Conservation (phyloP, 371 early-diverging fungal genomes). For the Apophysomyces elegans region DNA sequence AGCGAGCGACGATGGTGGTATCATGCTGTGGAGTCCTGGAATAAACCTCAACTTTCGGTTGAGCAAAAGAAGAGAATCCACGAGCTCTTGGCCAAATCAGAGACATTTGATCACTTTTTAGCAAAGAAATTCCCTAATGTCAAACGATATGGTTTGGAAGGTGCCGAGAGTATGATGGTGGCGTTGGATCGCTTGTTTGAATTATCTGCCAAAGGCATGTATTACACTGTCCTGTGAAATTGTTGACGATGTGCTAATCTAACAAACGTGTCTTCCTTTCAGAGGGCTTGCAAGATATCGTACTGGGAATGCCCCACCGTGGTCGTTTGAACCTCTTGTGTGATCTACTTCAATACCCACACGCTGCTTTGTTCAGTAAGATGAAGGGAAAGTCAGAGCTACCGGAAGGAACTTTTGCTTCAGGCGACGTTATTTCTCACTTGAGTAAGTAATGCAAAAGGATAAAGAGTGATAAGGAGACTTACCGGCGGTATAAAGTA, state of each 20-base stretch:
- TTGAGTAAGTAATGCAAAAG: constrained; percentile 39
- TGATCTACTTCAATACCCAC: constrained; percentile 80
- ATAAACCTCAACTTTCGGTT: constrained; percentile 52
- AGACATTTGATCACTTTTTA: constrained; percentile 96
- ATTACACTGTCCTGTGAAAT: not conserved
- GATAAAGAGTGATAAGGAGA: not conserved
- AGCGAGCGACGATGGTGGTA: constrained; percentile 92
- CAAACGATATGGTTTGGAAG: constrained; percentile 96
- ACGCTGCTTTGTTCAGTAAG: constrained; percentile 88
- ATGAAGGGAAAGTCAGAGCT: constrained; percentile 91
- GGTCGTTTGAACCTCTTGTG: constrained; percentile 93
- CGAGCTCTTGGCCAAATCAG: constrained; percentile 76
- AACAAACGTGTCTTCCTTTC: not conserved
- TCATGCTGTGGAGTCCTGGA: constrained; percentile 81
- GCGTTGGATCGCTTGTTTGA: constrained; percentile 87
- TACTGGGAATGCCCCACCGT: constrained; percentile 97
- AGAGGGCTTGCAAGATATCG: constrained; percentile 77
- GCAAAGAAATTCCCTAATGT: constrained; percentile 93
- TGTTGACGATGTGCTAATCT: not conserved
- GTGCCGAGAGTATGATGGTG: constrained; percentile 96
- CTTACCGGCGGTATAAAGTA: constrained; percentile 33
- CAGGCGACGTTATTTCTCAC: constrained; percentile 94
- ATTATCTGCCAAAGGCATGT: constrained; percentile 54
- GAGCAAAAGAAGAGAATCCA: constrained; percentile 78
- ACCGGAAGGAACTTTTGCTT: constrained; percentile 73